These are phyloP conservation scores for Fomitopsis schrenkii DNA, from an alignment of 1,284 basidiomycete genomes.

Conservation along the genomic window DNA sequence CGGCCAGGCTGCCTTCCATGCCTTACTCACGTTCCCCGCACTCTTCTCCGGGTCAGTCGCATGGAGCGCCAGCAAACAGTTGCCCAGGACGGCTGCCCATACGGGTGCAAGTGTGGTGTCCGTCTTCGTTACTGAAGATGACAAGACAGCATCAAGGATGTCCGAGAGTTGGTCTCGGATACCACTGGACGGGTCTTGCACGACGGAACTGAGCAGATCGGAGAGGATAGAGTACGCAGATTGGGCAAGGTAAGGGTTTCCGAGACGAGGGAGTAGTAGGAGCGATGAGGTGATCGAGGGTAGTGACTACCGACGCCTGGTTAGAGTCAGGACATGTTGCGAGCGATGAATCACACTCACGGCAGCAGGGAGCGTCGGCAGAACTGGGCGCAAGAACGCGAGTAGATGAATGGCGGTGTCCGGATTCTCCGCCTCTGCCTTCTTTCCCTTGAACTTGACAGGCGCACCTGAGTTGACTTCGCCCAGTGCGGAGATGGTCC, in stretches of 20 bases:
- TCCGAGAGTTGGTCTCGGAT: conserved; percentile 59
- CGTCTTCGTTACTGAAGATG: conserved; percentile 68
- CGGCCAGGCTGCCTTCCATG: conserved; percentile 77
- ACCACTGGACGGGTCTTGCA: conserved; percentile 42
- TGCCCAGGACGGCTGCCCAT: conserved; percentile 73
- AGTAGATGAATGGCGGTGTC: conserved; percentile 83
- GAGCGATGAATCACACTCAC: conserved; percentile 39
- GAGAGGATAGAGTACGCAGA: conserved; percentile 79
- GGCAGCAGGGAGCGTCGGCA: conserved; percentile 61
- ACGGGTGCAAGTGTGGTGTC: conserved; percentile 59
- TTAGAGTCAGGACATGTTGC: conserved; percentile 10
- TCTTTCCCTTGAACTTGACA: conserved; percentile 60
- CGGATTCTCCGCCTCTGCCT: conserved; percentile 55
- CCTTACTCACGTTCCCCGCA: conserved; percentile 51
- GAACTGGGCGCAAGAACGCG: conserved; percentile 63
- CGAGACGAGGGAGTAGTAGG: conserved; percentile 77
- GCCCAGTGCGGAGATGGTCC: conserved; percentile 66
- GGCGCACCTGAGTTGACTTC: conserved; percentile 63
- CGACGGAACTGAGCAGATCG: conserved; percentile 60
- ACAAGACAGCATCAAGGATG: conserved; percentile 70
- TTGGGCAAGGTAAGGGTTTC: conserved; percentile 81
- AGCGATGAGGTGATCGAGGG: conserved; percentile 67
- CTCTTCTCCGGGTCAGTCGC: conserved; percentile 45
- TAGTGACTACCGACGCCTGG: conserved; percentile 48
- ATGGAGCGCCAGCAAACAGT: conserved; percentile 60